Percentiles rank a stretch among this genome's conserved stretches.
phyloP scores from a whole-genome alignment of 768 basidiomycete species.

The Rhodotorula paludigena region DNA sequence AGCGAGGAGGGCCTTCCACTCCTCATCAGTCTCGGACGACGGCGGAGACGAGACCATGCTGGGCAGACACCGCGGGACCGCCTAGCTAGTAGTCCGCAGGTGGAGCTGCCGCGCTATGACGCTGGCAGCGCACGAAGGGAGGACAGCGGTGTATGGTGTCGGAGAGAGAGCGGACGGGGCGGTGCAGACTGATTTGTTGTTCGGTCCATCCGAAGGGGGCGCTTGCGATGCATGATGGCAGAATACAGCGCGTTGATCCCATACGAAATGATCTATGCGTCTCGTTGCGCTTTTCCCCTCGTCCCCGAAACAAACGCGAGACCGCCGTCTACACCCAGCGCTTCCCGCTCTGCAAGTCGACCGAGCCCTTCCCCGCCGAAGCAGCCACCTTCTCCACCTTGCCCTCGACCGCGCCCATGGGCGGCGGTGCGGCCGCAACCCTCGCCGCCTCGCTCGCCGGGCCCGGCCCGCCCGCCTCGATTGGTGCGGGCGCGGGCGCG shows the following conservation, averaged over 20 bases:
- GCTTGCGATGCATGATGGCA: too few relatives aligned
- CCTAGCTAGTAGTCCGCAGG: too few relatives aligned
- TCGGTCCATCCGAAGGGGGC: too few relatives aligned
- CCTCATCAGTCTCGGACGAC: neutral
- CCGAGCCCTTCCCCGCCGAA: neutral
- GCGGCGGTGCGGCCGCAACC: neutral
- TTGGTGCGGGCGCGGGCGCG: neutral
- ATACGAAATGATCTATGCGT: neutral
- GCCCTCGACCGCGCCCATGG: too few relatives aligned
- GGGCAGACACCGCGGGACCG: too few relatives aligned
- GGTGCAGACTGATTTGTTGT: too few relatives aligned
- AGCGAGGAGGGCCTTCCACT: conserved; percentile 9
- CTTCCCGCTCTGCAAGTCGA: neutral
- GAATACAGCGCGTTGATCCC: too few relatives aligned
- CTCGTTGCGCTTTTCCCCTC: neutral
- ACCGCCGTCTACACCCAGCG: conserved; percentile 8
- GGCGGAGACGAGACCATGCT: neutral
- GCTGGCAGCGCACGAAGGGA: too few relatives aligned
- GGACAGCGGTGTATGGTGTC: too few relatives aligned
- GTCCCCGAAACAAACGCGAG: too few relatives aligned
- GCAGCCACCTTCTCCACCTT: neutral
- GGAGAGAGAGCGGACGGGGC: too few relatives aligned
- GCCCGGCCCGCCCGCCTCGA: neutral
- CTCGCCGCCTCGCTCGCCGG: neutral
- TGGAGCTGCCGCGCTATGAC: too few relatives aligned